Conservation (phyloP, 139 green algal genomes). For the Chlamydomonas schloesseri region DNA sequence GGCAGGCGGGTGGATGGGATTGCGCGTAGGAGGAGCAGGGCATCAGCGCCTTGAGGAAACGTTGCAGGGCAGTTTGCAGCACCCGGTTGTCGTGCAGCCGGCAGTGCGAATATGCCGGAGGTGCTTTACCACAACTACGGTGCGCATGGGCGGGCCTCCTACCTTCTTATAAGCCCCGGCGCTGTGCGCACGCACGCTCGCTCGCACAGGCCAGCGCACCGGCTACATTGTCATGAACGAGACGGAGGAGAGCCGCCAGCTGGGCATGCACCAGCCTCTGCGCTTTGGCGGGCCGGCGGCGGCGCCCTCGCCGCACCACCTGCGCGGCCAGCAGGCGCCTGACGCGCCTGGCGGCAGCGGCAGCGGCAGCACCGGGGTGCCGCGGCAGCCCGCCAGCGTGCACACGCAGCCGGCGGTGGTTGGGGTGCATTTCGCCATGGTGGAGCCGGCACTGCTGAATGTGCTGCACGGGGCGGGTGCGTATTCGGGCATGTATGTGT, state of each 20-base stretch:
- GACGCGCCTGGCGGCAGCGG: neutral
- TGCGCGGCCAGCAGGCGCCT: neutral
- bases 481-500: too few relatives aligned
- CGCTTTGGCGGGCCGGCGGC: conserved; percentile 30
- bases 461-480: conserved; percentile 37
- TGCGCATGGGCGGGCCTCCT: too few relatives aligned
- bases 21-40: too few relatives aligned
- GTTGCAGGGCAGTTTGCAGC: too few relatives aligned
- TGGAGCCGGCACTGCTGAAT: conserved; percentile 23
- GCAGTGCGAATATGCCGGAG: too few relatives aligned
- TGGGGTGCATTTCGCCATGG: conserved; percentile 60
- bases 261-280: conserved; percentile 60
- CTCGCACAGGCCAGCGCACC: conserved; percentile 27
- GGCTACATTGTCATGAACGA: conserved; percentile 72
- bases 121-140: too few relatives aligned
- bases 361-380: neutral
- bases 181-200: too few relatives aligned
- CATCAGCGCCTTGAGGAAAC: too few relatives aligned
- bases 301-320: neutral
- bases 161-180: too few relatives aligned
- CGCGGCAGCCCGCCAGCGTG: neutral
- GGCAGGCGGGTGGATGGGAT: too few relatives aligned
- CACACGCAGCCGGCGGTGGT: conserved; percentile 44
- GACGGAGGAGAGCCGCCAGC: conserved; percentile 32
- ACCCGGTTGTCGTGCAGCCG: too few relatives aligned